Evolutionary conservation across 2,329 filamentous ascomycete species (phyloP), one percentile per base, ranked within the genome.

Genomic region (Pestalotiopsis sp.): DNA sequence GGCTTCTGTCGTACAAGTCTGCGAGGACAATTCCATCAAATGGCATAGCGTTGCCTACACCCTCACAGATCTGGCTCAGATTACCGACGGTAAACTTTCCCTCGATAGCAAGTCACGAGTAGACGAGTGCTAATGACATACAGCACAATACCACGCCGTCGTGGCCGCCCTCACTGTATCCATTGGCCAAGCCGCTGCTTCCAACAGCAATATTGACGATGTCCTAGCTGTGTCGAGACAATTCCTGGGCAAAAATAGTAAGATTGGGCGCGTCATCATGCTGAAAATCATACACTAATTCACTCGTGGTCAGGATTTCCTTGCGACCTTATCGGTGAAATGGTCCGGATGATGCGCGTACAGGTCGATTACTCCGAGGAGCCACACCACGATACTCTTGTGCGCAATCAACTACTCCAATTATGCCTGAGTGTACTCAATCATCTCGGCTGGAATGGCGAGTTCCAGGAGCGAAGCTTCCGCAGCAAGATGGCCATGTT

Each of bases 291-390:
- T 17, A 59, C 31, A 59, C 57, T 59, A 23, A 59, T 59, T 27
- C 6, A 14, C 23, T 36, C 27, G 3, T 57, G 23, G 11, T 11
- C 60, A 90, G 88, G 86, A 65, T 89, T 92, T 72, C 83, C 89
- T 66, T 84, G 85, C 57, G 85, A 90, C 69, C 90, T 91, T 84
- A 82, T 93, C 66, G 85, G 84, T 56, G 90, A 93, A 72, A 83
- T 94, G 13, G 90, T 93, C 66, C 86, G 88, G 56, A 89, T 92
- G 68, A 83, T 95, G 65, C 91, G 91, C 71, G 85, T 93, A 38
- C 89, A 91, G 64, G 89, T 95, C 62, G 95, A 98, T 80, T 97
- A 95, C 76, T 92, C 93, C 0, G 88, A 93, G 63, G 93, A 97
- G 70, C 83, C 89, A 1, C 87, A 89, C 59, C 89, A 92, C 73